Evolutionary conservation across 129 eudicot genomes (phyloP).

Genomic region (carrot (Daucus carota)): DNA sequence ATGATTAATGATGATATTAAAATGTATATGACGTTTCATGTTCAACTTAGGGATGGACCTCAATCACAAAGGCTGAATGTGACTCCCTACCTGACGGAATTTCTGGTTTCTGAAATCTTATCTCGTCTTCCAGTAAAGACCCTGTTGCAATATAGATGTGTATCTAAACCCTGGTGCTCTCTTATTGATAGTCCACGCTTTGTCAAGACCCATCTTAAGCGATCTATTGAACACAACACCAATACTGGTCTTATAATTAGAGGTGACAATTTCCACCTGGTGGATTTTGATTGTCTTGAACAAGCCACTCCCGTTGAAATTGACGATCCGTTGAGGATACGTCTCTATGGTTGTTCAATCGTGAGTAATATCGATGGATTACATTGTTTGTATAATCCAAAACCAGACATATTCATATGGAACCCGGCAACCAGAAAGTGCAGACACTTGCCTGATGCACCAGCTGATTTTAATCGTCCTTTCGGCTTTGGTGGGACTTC

Average conservation of each 20-base stretch:
- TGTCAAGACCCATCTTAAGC: conserved; percentile 6
- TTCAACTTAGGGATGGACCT: neutral
- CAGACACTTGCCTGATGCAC: neutral
- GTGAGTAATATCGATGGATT: conserved; percentile 31
- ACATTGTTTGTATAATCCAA: conserved; percentile 15
- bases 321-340: neutral
- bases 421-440: conserved; percentile 5
- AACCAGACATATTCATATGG: neutral
- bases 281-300: conserved; percentile 14
- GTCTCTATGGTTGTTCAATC: conserved; percentile 8
- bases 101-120: neutral
- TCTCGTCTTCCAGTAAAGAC: neutral
- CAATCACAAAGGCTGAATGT: neutral
- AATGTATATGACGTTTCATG: neutral
- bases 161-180: conserved; percentile 8
- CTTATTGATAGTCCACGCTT: conserved; percentile 10
- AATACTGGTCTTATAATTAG: neutral
- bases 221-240: neutral
- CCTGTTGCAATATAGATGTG: neutral
- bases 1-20: neutral
- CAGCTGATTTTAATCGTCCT: neutral
- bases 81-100: neutral
- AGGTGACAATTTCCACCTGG: neutral
- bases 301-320: neutral
- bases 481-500: neutral